A percentile compares a stretch with the other conserved stretches of the same genome.
phyloP scores from a whole-genome alignment of 495 filamentous ascomycete genomes.

The Cudoniella acicularis region DNA sequence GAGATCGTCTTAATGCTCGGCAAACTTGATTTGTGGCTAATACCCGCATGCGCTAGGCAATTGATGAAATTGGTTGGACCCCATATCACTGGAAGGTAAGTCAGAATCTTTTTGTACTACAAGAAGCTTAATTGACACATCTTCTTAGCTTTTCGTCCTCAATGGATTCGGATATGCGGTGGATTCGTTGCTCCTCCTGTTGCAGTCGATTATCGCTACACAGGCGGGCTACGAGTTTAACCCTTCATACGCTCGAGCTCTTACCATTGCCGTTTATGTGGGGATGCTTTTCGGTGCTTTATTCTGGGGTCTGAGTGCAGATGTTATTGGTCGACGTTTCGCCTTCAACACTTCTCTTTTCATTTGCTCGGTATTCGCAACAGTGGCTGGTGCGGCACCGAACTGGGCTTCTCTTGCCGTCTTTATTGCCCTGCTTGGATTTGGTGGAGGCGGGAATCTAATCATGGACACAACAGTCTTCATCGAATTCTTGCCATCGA shows the following conservation, averaged over 20 bases:
- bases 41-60: conserved; percentile 41
- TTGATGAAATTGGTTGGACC: conserved; percentile 72
- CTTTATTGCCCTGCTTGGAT: conserved; percentile 64
- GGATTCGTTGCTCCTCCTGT: conserved; percentile 63
- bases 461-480: conserved; percentile 72
- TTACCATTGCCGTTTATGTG: conserved; percentile 63
- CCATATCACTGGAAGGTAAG: conserved; percentile 53
- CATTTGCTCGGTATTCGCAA: conserved; percentile 62
- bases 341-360: conserved; percentile 72
- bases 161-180: conserved; percentile 68
- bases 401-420: conserved; percentile 62
- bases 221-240: conserved; percentile 58
- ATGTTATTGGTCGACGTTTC: conserved; percentile 64
- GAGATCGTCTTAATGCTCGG: not conserved
- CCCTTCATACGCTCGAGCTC: conserved; percentile 46
- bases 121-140: not conserved
- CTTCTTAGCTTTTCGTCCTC: conserved; percentile 51
- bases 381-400: conserved; percentile 66
- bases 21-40: not conserved
- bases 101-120: not conserved
- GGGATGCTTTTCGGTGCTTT: conserved; percentile 70
- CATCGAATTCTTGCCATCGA: conserved; percentile 72
- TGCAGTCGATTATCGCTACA: conserved; percentile 61
- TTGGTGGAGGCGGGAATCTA: conserved; percentile 73
- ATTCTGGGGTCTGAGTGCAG: conserved; percentile 78